These are phyloP conservation scores for Pseudozyma pruni DNA, from an alignment of 1,284 basidiomycete genomes.

Conservation along the genomic window DNA sequence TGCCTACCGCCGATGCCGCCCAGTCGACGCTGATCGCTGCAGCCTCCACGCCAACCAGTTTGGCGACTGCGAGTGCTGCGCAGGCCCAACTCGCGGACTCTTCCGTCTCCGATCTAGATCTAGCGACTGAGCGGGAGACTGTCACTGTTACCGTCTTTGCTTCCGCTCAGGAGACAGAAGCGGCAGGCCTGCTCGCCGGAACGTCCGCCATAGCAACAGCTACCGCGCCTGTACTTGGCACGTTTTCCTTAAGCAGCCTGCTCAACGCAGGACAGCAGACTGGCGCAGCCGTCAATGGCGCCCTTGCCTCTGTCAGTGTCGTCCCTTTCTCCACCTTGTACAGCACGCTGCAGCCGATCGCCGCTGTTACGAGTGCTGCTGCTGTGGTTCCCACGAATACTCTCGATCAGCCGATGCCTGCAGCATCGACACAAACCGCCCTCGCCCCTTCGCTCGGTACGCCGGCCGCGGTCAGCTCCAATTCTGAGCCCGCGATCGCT, in stretches of 20 bases:
- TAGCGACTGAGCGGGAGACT: neutral
- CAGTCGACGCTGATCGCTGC: constrained; percentile 8
- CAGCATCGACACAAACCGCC: neutral
- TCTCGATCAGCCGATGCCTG: neutral
- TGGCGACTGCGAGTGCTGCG: constrained; percentile 4
- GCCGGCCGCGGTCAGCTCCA: neutral
- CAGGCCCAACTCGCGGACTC: neutral
- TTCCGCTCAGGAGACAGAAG: neutral
- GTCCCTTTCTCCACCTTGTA: constrained; percentile 8
- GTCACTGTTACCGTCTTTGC: constrained; percentile 5
- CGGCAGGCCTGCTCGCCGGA: too few relatives aligned
- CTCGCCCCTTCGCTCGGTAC: constrained; percentile 1
- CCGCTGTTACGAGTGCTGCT: neutral
- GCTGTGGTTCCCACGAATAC: neutral
- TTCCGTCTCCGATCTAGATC: neutral
- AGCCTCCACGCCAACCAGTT: constrained; percentile 2
- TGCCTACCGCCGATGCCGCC: neutral
- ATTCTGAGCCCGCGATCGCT: constrained; percentile 1
- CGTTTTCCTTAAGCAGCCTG: too few relatives aligned
- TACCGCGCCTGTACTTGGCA: neutral
- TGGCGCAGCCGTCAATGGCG: neutral
- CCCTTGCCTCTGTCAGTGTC: neutral
- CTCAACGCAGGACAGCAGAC: neutral
- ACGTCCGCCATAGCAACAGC: too few relatives aligned
- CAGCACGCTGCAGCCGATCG: neutral